Percentiles rank a stretch among this genome's conserved stretches.
Conservation (phyloP, 495 filamentous ascomycete genomes). For the Penicillium waksmanii region DNA sequence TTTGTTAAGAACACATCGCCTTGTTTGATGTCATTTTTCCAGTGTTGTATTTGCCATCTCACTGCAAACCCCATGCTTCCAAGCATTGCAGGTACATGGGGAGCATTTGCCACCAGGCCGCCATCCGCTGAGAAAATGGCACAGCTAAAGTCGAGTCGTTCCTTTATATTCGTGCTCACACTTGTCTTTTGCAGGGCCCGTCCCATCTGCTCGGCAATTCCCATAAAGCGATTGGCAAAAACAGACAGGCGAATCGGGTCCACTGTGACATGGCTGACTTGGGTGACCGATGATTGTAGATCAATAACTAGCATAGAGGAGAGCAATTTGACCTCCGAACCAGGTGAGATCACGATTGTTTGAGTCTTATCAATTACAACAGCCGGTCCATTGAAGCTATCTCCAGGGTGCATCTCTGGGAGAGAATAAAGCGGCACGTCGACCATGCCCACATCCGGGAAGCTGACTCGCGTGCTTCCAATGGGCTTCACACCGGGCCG, state of each 20-base stretch:
- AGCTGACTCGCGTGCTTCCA: slow-evolving; percentile 10
- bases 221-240: slow-evolving; percentile 92
- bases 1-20: slow-evolving; percentile 94
- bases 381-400: slow-evolving; percentile 76
- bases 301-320: slow-evolving; percentile 71
- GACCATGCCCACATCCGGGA: slow-evolving; percentile 64
- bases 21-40: slow-evolving; percentile 55
- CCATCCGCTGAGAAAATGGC: slow-evolving; percentile 83
- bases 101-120: slow-evolving; percentile 81
- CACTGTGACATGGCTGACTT: slow-evolving; percentile 51
- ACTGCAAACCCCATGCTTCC: slow-evolving; percentile 42
- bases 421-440: slow-evolving; percentile 82
- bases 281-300: slow-evolving; percentile 72
- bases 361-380: slow-evolving; percentile 92
- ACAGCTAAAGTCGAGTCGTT: slow-evolving; percentile 88
- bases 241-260: slow-evolving; percentile 88
- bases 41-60: too few relatives aligned
- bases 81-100: slow-evolving; percentile 81
- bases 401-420: slow-evolving; percentile 67
- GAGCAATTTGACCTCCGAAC: slow-evolving; percentile 48
- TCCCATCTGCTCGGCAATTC: slow-evolving; percentile 94
- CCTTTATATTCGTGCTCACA: slow-evolving; percentile 91
- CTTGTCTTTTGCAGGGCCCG: slow-evolving; percentile 86
- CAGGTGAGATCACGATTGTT: slow-evolving; percentile 86
- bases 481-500: too few relatives aligned